A percentile compares a stretch with the other conserved stretches of the same genome.
phyloP scores from a whole-genome alignment of 176 grass and related monocot species.

The sorghum (Sorghum bicolor) region DNA sequence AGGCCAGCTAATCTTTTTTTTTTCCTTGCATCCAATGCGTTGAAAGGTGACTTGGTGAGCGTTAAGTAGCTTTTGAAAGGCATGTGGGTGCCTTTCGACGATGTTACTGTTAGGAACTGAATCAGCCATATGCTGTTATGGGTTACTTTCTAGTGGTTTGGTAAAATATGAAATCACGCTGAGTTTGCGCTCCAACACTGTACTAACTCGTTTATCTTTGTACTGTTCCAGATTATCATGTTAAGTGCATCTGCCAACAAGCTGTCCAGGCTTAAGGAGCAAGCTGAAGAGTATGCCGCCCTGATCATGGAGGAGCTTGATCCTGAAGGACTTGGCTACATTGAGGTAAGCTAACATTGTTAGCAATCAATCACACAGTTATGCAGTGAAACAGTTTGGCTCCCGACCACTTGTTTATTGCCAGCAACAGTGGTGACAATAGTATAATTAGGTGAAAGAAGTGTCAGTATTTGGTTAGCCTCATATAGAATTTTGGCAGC shows the following conservation, averaged over 20 bases:
- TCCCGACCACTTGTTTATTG: not conserved
- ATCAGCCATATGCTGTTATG: not conserved
- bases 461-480: not conserved
- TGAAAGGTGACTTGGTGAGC: slow-evolving; percentile 7
- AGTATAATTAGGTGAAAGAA: not conserved
- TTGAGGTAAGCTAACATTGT: slow-evolving; percentile 46
- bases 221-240: slow-evolving; percentile 78
- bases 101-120: slow-evolving; percentile 6
- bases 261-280: slow-evolving; percentile 84
- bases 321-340: slow-evolving; percentile 85
- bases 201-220: slow-evolving; percentile 12
- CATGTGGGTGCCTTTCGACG: not conserved
- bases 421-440: not conserved
- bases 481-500: not conserved
- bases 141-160: slow-evolving; percentile 30
- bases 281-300: slow-evolving; percentile 94
- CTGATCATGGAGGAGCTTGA: slow-evolving; percentile 99
- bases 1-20: not conserved
- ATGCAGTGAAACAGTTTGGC: not conserved
- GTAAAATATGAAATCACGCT: not conserved
- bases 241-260: slow-evolving; percentile 95
- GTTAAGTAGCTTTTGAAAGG: not conserved
- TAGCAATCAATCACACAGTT: not conserved
- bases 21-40: slow-evolving; percentile 11
- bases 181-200: not conserved